Evolutionary conservation across 257 asterid species (phyloP).

Genomic region (Osmanthus fragrans): DNA sequence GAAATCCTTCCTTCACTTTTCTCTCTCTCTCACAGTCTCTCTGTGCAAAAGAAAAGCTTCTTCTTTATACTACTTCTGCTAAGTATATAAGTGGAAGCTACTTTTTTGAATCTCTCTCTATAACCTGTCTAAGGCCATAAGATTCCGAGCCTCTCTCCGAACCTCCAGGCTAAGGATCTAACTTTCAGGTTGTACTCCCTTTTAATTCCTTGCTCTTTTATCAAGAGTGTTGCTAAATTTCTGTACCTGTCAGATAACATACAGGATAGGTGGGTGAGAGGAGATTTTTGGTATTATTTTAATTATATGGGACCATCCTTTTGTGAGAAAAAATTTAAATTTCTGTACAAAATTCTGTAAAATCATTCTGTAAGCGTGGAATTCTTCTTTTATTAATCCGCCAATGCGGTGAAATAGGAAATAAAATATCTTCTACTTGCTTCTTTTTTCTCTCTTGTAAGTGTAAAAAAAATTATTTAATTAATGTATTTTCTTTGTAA

Average conservation of each 20-base stretch:
- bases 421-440: neutral
- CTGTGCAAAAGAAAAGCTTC: constrained; percentile 42
- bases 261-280: too few species aligned
- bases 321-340: too few species aligned
- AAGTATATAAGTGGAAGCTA: constrained; percentile 24
- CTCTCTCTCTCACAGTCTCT: constrained; percentile 14
- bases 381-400: too few species aligned
- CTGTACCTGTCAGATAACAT: too few species aligned
- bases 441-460: too few species aligned
- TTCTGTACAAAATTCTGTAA: too few species aligned
- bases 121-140: constrained; percentile 24
- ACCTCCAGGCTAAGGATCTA: constrained; percentile 45
- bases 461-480: too few species aligned
- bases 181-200: neutral
- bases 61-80: constrained; percentile 43
- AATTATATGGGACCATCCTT: too few species aligned
- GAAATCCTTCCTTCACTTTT: constrained; percentile 12
- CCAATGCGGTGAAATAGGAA: neutral
- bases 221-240: too few species aligned
- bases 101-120: constrained; percentile 33
- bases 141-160: constrained; percentile 54
- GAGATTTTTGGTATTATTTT: too few species aligned
- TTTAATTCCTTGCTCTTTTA: neutral
- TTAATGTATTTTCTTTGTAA: too few species aligned
- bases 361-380: too few species aligned